These are phyloP conservation scores for Cantharellus cinnabarinus DNA, from an alignment of 768 basidiomycete genomes.

Conservation along the genomic window DNA sequence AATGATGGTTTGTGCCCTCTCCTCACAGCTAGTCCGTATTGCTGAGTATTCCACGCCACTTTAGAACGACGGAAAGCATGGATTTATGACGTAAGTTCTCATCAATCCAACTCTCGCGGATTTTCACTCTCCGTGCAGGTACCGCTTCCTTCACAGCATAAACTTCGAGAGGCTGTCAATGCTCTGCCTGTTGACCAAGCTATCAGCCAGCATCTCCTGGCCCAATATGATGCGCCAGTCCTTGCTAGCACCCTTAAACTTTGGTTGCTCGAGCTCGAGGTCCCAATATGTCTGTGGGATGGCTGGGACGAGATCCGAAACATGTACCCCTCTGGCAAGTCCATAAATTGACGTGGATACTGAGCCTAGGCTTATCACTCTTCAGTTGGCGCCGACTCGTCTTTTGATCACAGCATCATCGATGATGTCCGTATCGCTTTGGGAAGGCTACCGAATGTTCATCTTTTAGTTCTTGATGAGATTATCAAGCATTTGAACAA, in stretches of 20 bases:
- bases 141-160: conserved; percentile 63
- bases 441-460: conserved; percentile 52
- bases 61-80: conserved; percentile 72
- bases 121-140: conserved; percentile 9
- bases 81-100: conserved; percentile 55
- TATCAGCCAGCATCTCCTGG: conserved; percentile 34
- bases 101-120: conserved; percentile 12
- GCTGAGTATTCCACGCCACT: not conserved
- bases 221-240: conserved; percentile 67
- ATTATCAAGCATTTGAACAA: conserved; percentile 54
- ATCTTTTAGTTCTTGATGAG: conserved; percentile 60
- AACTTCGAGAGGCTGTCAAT: conserved; percentile 70
- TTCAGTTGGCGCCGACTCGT: conserved; percentile 40
- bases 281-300: conserved; percentile 68
- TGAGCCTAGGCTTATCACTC: not conserved
- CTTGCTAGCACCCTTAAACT: conserved; percentile 72
- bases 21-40: not conserved
- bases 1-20: conserved; percentile 31
- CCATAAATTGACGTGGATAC: not conserved
- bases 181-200: conserved; percentile 34
- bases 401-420: conserved; percentile 36
- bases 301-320: conserved; percentile 82
- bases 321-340: conserved; percentile 52
- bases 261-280: conserved; percentile 81
- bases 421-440: conserved; percentile 38